Base-by-base conservation (phyloP, 2,329 filamentous ascomycete genomes). In the Penicillium occitanis region DNA sequence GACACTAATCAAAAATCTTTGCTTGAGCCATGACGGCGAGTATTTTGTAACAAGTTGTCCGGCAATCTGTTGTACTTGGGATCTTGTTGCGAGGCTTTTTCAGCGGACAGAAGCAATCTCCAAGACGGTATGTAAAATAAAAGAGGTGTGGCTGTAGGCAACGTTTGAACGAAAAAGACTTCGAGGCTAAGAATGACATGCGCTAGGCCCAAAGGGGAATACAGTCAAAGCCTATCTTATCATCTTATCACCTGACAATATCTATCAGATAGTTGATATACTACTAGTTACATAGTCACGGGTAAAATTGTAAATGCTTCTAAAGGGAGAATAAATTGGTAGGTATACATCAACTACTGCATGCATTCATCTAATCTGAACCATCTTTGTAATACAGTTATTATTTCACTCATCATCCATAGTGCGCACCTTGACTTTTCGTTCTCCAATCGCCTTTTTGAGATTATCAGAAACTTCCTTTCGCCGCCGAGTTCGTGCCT, bases 401-500 rank as follows among this genome's bases (percentile, higher is more conserved):
- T 48, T 58, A 25, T 66, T 66, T 64, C 61, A 72, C 58, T 68
- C 63, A 22, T 70, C 71, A 65, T 74, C 72, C 67, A 73, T 65
- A 22, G 65, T 63, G 44, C 73, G 65, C n/a, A 73, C 69, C 42
- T 69, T 70, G 25, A 69, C 63, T 30, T 69, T 70, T 37, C 70
- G 64, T 19, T 66, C 67, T 28, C 57, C 61, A 53, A 75, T 68
- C 10, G 70, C 73, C 48, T 67, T 64, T 68, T 71, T 73, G 22
- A 76, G 66, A 53, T 72, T 70, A 7, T 67, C 69, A 64, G 74
- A 71, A 57, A 74, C 64, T 64, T 74, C 71, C 61, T 69, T 72
- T 60, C 66, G 63, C 50, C 78, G 78, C 62, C 72, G 69, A n/a
- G 67, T 68, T 66, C 77, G 81, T 1, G 71, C 69, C 68, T 77